Percentiles rank a stretch among this genome's conserved stretches.
These are phyloP conservation scores for Hypericum perforatum DNA, from an alignment of 345 rosid species.

Conservation along the genomic window DNA sequence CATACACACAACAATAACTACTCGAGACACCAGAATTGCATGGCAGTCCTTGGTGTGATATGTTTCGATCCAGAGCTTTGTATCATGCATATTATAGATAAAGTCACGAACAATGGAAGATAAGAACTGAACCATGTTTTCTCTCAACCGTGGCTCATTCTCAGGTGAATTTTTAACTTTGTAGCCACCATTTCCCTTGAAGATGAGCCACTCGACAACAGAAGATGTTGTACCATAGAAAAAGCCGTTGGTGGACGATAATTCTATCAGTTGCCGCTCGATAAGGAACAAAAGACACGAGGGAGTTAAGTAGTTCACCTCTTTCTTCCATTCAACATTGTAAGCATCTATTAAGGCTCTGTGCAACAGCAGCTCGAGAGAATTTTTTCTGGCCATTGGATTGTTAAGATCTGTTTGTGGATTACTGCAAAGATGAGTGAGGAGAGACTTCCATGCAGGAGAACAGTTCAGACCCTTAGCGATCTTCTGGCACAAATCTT, in stretches of 20 bases:
- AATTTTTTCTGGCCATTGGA: neutral
- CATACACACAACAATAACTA: conserved; percentile 24
- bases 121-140: conserved; percentile 5
- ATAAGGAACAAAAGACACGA: conserved; percentile 36
- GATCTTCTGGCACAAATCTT: conserved; percentile 8
- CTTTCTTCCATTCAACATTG: conserved; percentile 22
- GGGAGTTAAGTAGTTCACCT: conserved; percentile 27
- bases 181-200: conserved; percentile 11
- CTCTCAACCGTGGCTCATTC: conserved; percentile 2
- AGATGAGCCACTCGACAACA: conserved; percentile 33
- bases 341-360: conserved; percentile 27
- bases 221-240: conserved; percentile 23
- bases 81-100: conserved; percentile 11
- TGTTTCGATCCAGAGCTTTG: conserved; percentile 22
- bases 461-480: conserved; percentile 7
- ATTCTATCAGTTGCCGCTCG: conserved; percentile 26
- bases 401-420: neutral
- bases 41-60: conserved; percentile 1
- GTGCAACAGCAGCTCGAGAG: conserved; percentile 16
- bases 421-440: conserved; percentile 12
- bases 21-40: conserved; percentile 23
- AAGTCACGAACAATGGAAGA: neutral
- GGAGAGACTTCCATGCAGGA: conserved; percentile 25
- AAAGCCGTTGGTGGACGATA: conserved; percentile 12
- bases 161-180: neutral